Base-by-base conservation (phyloP, 2,329 filamentous ascomycete genomes). In the Mollisiaceae sp. region DNA sequence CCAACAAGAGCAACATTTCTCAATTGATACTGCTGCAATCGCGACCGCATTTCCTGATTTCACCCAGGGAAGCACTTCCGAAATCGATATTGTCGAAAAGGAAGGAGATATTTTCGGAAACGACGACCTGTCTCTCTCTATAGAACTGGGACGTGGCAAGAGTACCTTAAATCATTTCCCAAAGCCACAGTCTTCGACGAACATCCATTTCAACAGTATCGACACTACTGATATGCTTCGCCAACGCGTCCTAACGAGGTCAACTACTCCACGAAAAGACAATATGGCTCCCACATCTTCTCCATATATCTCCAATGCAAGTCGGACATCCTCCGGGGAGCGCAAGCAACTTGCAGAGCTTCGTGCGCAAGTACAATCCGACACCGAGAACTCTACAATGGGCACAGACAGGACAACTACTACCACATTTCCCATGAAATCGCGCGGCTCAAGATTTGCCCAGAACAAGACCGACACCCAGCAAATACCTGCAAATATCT, bases 21-120 rank as follows among this genome's bases (percentile, higher is more conserved):
- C 76, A 38, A 79, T 83, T 60, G 75, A 73, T 58, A 73, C 70
- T 3, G 82, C 82, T 11, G 80, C 79, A 14, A 75, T 83, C 45
- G 78, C 79, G 55, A 76, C 76, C 60, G 79, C 79, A 22, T 82
- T 84, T 66, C 81, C 82, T 36, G 78, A 83, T 50, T 83, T 84
- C 68, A 80, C 82, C 4, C 75, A 78, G 64, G 76, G 76, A 52
- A 77, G 76, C 41, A 57, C n/a, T 18, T 57, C 35, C 20, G 27
- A 32, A 32, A 32, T 32, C 27, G 27, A 32, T 32, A 32, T 32
- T 32, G 27, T 6, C 27, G 27, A 32, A 32, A 32, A 32, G 52
- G 45, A 22, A 15, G 41, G 41, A 43, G n/a, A 9, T 2, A 50
- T 22, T 50, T 50, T 22, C 45, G n/a, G 45, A 22, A 50, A 50